phyloP scores from a whole-genome alignment of 2,329 filamentous ascomycete species.

The Dactylonectria estremocensis region DNA sequence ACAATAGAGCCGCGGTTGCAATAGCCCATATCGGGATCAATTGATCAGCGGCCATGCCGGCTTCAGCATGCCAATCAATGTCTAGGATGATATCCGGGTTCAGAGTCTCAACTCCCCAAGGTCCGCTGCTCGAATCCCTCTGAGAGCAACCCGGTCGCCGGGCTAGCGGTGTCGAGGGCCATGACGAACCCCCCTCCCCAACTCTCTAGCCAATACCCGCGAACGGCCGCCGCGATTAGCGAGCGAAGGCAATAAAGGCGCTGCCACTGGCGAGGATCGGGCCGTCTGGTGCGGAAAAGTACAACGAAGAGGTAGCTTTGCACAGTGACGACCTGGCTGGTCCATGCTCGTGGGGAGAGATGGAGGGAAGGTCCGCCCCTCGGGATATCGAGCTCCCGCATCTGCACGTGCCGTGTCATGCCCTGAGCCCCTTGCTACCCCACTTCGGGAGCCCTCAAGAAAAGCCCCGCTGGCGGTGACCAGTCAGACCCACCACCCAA shows the following conservation, averaged over 20 bases:
- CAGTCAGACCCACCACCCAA: conserved; percentile 11
- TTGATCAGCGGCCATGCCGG: conserved; percentile 3
- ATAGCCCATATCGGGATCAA: neutral
- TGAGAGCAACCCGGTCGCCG: neutral
- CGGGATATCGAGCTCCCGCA: conserved; percentile 44
- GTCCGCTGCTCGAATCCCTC: neutral
- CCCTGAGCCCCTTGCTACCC: conserved; percentile 35
- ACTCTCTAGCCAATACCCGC: conserved; percentile 10
- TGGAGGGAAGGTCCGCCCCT: conserved; percentile 18
- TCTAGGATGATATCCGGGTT: neutral
- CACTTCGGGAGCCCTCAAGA: conserved; percentile 22
- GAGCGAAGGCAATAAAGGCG: conserved; percentile 3
- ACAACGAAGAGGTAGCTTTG: conserved; percentile 7
- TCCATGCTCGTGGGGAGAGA: no score
- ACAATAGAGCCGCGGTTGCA: conserved; percentile 16
- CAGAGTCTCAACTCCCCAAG: neutral
- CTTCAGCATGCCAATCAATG: conserved; percentile 11
- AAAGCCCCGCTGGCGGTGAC: conserved; percentile 1
- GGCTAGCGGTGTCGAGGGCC: conserved; percentile 38
- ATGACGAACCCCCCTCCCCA: conserved; percentile 29
- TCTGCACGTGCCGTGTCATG: conserved; percentile 41
- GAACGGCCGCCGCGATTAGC: conserved; percentile 26
- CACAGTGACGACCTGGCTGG: neutral
- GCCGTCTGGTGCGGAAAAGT: neutral
- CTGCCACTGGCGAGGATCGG: conserved; percentile 7